phyloP scores from a whole-genome alignment of 441 rosid genomes.

The Eutrema salsugineum region DNA sequence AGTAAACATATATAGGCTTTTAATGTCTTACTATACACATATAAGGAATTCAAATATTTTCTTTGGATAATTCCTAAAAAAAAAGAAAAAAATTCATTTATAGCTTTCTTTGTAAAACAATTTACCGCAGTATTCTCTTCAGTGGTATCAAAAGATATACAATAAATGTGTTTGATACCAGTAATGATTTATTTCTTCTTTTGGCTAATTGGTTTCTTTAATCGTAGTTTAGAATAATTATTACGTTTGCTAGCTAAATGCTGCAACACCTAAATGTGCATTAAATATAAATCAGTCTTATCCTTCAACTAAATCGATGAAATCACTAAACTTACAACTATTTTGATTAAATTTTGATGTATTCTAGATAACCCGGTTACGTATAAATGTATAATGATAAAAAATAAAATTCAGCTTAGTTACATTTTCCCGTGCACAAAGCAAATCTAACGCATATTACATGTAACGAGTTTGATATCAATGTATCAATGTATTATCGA shows the following conservation, averaged over 20 bases:
- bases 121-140: neutral
- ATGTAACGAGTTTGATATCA: no score
- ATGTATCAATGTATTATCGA: neutral
- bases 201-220: slow-evolving; percentile 12
- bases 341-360: neutral
- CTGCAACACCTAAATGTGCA: neutral
- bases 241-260: neutral
- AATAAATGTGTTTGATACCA: neutral
- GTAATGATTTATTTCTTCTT: neutral
- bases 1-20: slow-evolving; percentile 2
- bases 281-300: neutral
- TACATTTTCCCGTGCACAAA: slow-evolving; percentile 11
- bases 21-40: neutral
- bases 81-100: neutral
- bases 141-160: neutral
- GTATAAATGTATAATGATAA: slow-evolving; percentile 1
- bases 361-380: neutral
- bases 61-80: neutral
- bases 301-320: neutral
- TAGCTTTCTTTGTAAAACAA: neutral
- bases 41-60: slow-evolving; percentile 16
- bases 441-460: neutral
- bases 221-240: neutral
- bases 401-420: neutral
- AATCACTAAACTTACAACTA: neutral